phyloP scores from a whole-genome alignment of 2,329 filamentous ascomycete genomes.

The Penicillium vulpinum region DNA sequence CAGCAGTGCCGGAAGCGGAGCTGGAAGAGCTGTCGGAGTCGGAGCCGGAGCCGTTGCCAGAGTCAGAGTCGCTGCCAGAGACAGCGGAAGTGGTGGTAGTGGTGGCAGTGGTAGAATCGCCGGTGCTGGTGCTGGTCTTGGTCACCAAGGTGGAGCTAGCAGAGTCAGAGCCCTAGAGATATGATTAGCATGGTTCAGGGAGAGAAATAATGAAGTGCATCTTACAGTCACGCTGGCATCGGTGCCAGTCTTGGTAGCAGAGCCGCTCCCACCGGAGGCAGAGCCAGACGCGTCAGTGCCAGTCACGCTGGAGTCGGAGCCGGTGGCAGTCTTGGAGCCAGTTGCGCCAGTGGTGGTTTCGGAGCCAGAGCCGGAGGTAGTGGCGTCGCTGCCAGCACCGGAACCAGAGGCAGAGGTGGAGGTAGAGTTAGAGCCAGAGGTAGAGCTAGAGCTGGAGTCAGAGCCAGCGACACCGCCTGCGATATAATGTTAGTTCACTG shows the following conservation, averaged over 20 bases:
- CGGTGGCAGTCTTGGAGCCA: not conserved
- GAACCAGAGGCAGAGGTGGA: not conserved
- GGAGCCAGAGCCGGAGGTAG: not conserved
- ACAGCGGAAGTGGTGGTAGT: not conserved
- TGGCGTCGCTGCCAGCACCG: not conserved
- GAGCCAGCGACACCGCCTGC: conserved; percentile 14
- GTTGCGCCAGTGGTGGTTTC: not conserved
- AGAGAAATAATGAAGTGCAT: no score
- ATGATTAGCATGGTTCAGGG: not conserved
- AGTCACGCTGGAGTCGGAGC: not conserved
- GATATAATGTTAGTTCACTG: conserved; percentile 5
- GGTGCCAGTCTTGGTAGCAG: conserved; percentile 16
- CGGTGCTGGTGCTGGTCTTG: conserved; percentile 4
- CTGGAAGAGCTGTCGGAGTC: conserved; percentile 12
- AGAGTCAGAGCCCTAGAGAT: not conserved
- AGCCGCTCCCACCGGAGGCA: no score
- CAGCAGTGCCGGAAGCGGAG: conserved; percentile 11
- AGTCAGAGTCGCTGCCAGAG: conserved; percentile 9
- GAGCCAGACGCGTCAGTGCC: conserved; percentile 12
- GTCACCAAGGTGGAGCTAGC: conserved; percentile 1
- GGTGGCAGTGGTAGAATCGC: not conserved
- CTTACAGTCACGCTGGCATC: conserved; percentile 3
- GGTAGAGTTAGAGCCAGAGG: not conserved
- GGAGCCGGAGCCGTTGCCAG: conserved; percentile 13
- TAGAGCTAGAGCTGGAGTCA: not conserved